A percentile compares a stretch with the other conserved stretches of the same genome.
Evolutionary conservation across 768 basidiomycete species (phyloP).

Genomic region (Gloeopeniophorella convolvens): DNA sequence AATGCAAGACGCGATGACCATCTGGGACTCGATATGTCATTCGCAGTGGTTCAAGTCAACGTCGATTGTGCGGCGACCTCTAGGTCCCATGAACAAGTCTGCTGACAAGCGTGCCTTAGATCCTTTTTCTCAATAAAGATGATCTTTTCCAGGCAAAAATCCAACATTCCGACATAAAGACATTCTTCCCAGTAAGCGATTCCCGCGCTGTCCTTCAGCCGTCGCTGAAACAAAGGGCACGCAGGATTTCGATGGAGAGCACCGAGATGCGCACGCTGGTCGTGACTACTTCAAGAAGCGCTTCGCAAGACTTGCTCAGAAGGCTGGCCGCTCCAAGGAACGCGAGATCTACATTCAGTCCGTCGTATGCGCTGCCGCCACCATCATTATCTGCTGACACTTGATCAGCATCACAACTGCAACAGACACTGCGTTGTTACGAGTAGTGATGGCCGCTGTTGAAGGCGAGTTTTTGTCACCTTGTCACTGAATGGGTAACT

Average conservation of each 20-base stretch:
- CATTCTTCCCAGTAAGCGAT: conserved; percentile 68
- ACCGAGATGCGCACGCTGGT: conserved; percentile 64
- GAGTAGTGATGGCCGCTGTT: conserved; percentile 93
- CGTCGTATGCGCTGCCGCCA: conserved; percentile 30
- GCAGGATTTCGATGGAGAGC: conserved; percentile 80
- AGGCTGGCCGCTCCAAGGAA: conserved; percentile 77
- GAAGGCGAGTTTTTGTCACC: conserved; percentile 59
- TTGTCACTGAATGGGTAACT: conserved; percentile 12
- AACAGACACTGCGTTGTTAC: conserved; percentile 80
- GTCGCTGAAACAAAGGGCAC: neutral
- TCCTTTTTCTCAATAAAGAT: conserved; percentile 93
- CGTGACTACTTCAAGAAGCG: conserved; percentile 87
- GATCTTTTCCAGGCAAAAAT: conserved; percentile 90
- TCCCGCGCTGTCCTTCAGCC: conserved; percentile 19
- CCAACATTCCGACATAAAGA: conserved; percentile 72
- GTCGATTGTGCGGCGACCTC: conserved; percentile 58
- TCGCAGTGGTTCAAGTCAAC: conserved; percentile 96
- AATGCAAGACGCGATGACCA: conserved; percentile 99
- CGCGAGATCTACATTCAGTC: conserved; percentile 93
- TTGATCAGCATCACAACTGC: conserved; percentile 72
- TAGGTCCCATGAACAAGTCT: neutral
- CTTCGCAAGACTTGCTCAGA: conserved; percentile 76
- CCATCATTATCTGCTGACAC: conserved; percentile 17
- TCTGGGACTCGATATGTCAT: conserved; percentile 97
- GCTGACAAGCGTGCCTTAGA: conserved; percentile 35